Percentiles rank a stretch among this genome's conserved stretches.
These are phyloP conservation scores for Apiospora saccharicola DNA, from an alignment of 2,329 filamentous ascomycete species.

Conservation along the genomic window DNA sequence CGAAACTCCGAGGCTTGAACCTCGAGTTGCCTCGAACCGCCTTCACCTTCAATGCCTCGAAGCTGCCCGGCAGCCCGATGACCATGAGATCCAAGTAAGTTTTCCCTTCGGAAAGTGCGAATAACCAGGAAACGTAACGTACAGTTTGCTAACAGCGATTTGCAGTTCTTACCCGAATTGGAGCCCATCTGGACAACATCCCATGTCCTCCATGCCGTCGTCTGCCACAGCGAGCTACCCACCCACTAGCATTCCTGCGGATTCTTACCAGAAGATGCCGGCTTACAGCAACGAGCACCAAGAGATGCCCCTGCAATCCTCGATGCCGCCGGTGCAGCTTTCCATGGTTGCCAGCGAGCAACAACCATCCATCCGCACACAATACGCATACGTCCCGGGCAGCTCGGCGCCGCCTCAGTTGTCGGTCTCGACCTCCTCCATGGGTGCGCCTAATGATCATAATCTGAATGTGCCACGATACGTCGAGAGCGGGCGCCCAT, in stretches of 20 bases:
- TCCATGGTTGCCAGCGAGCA: slow-evolving; percentile 58
- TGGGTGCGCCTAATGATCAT: slow-evolving; percentile 53
- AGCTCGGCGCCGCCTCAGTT: slow-evolving; percentile 59
- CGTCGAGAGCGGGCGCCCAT: slow-evolving; percentile 61
- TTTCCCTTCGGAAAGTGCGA: neutral
- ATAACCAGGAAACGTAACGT: neutral
- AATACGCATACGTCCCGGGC: slow-evolving; percentile 62
- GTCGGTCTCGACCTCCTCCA: slow-evolving; percentile 50
- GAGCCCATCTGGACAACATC: slow-evolving; percentile 54
- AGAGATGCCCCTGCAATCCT: slow-evolving; percentile 60
- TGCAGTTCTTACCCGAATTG: slow-evolving; percentile 65
- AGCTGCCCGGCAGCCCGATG: slow-evolving; percentile 61
- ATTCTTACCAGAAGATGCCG: slow-evolving; percentile 62
- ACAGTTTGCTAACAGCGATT: slow-evolving; percentile 37
- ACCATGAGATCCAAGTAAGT: slow-evolving; percentile 67
- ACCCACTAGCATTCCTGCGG: slow-evolving; percentile 57
- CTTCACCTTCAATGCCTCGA: slow-evolving; percentile 66
- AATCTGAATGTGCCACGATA: slow-evolving; percentile 64
- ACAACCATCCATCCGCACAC: slow-evolving; percentile 56
- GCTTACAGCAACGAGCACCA: slow-evolving; percentile 60
- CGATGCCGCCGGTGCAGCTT: slow-evolving; percentile 62
- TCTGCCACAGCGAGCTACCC: slow-evolving; percentile 57
- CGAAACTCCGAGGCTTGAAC: slow-evolving; percentile 59
- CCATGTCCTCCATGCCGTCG: slow-evolving; percentile 57
- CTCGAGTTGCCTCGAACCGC: slow-evolving; percentile 63